Conservation (phyloP, 768 basidiomycete genomes). For the Pulveroboletus sp. region DNA sequence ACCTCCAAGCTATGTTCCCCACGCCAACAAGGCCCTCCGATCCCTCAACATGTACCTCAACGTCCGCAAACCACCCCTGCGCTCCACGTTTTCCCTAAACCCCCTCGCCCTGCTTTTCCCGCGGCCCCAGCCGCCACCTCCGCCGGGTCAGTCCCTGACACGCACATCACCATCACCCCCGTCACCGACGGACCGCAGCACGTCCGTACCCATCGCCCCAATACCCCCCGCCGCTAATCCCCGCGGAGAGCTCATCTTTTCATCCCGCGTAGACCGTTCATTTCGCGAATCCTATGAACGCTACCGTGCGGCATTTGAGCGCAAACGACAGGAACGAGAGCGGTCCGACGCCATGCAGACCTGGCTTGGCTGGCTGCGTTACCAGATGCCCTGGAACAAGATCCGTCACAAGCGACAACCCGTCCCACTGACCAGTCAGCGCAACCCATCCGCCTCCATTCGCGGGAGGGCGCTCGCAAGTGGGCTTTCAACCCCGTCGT, state of each 20-base stretch:
- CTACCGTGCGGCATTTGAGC: constrained; percentile 85
- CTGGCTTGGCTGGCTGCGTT: constrained; percentile 29
- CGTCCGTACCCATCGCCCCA: constrained; percentile 51
- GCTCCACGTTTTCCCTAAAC: constrained; percentile 50
- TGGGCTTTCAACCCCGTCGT: constrained; percentile 28
- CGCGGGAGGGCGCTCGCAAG: constrained; percentile 26
- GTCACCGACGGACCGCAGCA: constrained; percentile 38
- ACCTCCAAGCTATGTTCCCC: constrained; percentile 82
- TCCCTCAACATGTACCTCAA: constrained; percentile 98
- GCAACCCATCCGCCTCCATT: constrained; percentile 22
- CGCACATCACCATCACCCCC: constrained; percentile 29
- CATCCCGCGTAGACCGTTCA: constrained; percentile 72
- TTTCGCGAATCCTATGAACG: constrained; percentile 94
- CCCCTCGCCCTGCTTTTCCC: constrained; percentile 39
- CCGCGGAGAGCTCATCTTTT: constrained; percentile 95
- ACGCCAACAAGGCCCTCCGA: constrained; percentile 88
- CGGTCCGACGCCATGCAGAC: constrained; percentile 33
- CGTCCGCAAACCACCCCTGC: constrained; percentile 76
- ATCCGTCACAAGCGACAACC: background rate
- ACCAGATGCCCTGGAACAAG: constrained; percentile 30
- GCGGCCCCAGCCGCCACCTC: constrained; percentile 23
- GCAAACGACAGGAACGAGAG: constrained; percentile 64
- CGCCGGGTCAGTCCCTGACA: constrained; percentile 23
- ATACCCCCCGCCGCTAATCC: constrained; percentile 90
- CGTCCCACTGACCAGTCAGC: no score